phyloP scores from a whole-genome alignment of 352 stramenopile species.

The Aphanomyces cochlioides region DNA sequence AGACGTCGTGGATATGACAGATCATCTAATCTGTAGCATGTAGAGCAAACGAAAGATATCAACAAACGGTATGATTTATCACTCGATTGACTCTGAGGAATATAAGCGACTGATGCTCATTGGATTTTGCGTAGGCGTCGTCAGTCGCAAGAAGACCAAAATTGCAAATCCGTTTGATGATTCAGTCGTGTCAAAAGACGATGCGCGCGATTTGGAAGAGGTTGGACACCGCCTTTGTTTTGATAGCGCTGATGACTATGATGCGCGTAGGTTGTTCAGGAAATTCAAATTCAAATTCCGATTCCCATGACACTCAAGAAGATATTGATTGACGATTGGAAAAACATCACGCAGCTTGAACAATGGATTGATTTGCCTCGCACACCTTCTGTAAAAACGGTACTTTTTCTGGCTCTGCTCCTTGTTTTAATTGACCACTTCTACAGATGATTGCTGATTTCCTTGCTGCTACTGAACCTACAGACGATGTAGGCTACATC shows the following conservation, averaged over 20 bases:
- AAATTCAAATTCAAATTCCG: slow-evolving; percentile 62
- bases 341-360: slow-evolving; percentile 72
- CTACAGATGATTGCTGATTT: slow-evolving; percentile 65
- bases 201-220: slow-evolving; percentile 67
- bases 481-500: no score
- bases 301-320: slow-evolving; percentile 92
- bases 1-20: not conserved
- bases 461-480: no score
- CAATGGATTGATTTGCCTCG: slow-evolving; percentile 78
- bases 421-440: slow-evolving; percentile 24
- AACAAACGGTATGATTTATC: slow-evolving; percentile 35
- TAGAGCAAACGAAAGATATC: slow-evolving; percentile 45
- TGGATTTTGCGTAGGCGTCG: not conserved
- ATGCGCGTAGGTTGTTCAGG: slow-evolving; percentile 9
- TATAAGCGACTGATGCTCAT: not conserved
- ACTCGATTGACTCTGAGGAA: not conserved
- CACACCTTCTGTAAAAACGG: slow-evolving; percentile 61
- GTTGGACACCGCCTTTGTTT: slow-evolving; percentile 11
- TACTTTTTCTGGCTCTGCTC: slow-evolving; percentile 28
- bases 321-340: slow-evolving; percentile 89
- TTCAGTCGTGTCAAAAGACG: slow-evolving; percentile 49
- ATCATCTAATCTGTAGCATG: not conserved
- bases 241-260: slow-evolving; percentile 28
- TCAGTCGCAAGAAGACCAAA: slow-evolving; percentile 54
- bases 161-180: slow-evolving; percentile 62